A percentile compares a stretch with the other conserved stretches of the same genome.
Conservation (phyloP, 768 basidiomycete species). For the Lactarius akahatsu region DNA sequence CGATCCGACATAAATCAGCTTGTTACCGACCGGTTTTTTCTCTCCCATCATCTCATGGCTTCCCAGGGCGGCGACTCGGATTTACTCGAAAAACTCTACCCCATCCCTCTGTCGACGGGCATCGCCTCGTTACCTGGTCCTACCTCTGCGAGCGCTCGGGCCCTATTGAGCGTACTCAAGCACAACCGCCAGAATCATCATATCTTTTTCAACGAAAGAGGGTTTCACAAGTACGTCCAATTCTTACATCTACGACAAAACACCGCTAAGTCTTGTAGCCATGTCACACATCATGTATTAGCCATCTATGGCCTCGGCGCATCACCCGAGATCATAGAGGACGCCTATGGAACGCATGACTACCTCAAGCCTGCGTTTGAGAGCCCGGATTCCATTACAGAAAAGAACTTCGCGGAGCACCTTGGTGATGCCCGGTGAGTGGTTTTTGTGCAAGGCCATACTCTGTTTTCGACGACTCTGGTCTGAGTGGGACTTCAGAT, state of each 20-base stretch:
- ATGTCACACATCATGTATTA: conserved; percentile 56
- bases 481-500: conserved; percentile 41
- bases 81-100: conserved; percentile 16
- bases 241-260: background rate
- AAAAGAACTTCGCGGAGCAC: conserved; percentile 51
- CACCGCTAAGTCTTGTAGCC: conserved; percentile 37
- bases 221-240: conserved; percentile 37
- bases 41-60: background rate
- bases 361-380: conserved; percentile 41
- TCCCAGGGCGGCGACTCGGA: conserved; percentile 6
- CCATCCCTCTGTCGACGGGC: conserved; percentile 16
- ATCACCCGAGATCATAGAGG: conserved; percentile 40
- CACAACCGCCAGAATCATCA: conserved; percentile 55
- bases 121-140: conserved; percentile 17
- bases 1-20: too few relatives aligned
- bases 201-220: conserved; percentile 49
- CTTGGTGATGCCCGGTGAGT: conserved; percentile 57
- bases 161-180: conserved; percentile 36
- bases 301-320: conserved; percentile 65
- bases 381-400: conserved; percentile 48
- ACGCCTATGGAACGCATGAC: conserved; percentile 44
- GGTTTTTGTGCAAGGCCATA: background rate
- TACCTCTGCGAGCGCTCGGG: conserved; percentile 7
- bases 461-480: background rate
- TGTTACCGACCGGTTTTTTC: background rate